Evolutionary conservation across 495 filamentous ascomycete species (phyloP), one percentile per base, ranked within the genome.

Genomic region (Podospora pseudopauciseta): DNA sequence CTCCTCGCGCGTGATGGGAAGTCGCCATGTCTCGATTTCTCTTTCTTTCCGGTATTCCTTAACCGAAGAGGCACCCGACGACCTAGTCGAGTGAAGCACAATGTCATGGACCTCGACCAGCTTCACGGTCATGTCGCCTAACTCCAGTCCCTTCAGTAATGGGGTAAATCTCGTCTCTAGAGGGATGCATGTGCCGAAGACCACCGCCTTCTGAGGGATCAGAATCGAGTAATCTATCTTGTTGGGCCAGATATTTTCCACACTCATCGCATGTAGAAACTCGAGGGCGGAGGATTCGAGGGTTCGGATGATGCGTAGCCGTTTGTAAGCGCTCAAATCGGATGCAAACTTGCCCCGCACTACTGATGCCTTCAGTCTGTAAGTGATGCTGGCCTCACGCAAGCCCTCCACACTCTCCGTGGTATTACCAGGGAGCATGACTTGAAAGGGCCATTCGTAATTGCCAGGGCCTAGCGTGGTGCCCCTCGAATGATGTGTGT

Each of bases 201-300:
- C 89, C 66, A 95, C 89, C 0, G 93, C 94, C 74, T 96, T 97
- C 65, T 90, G 92, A 2, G 95, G 94, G 7, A 94, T 89, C 68
- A 89, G 88, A 67, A 99, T 90, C 6, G 90, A 91, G 76, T 98
- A 98, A 74, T 95, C 89, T 72, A 97, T 86, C 82, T 99, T 99
- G 78, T 94, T 91, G 13, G 91, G 87, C 95, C 95, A 99, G 65
- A 95, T 86, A 73, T 96, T 96, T 77, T 96, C 91, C 64, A 96
- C 89, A n/a, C 90, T 93, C 92, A 94, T 93, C 13, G 91, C 90
- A 75, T 95, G 91, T 19, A 90, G 86, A 68, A 95, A 83, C 75
- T 97, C 94, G 67, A 95, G 83, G 32, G 91, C 89, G 55, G 90
- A 89, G 18, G 91, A 84, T 39, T 92, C 90, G 63, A 97, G 80